These are phyloP conservation scores for Arthrinium puccinioides DNA, from an alignment of 2,329 filamentous ascomycete genomes.

Conservation along the genomic window DNA sequence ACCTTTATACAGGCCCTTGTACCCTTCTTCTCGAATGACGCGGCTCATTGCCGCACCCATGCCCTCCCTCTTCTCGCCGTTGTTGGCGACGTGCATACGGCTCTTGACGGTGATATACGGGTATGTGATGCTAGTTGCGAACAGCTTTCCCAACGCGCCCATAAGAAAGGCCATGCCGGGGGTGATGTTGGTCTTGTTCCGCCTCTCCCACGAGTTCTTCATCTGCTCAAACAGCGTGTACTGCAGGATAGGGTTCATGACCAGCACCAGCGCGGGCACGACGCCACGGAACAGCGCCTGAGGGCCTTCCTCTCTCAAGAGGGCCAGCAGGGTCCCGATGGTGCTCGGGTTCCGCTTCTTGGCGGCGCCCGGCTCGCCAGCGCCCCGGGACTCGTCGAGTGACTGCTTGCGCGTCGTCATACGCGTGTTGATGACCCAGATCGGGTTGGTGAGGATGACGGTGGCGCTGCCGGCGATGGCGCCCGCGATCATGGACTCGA, in stretches of 20 bases:
- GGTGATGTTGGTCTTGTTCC: conserved; percentile 58
- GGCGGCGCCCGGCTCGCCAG: conserved; percentile 30
- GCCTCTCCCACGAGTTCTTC: conserved; percentile 78
- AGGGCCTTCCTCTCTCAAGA: conserved; percentile 79
- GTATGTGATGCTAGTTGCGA: conserved; percentile 91
- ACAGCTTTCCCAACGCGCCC: conserved; percentile 87
- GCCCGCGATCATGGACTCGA: conserved; percentile 92
- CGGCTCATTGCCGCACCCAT: conserved; percentile 70
- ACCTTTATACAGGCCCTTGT: conserved; percentile 88
- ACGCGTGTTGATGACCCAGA: conserved; percentile 98
- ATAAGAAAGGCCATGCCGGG: conserved; percentile 84
- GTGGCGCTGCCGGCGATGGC: conserved; percentile 91
- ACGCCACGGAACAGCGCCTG: conserved; percentile 86
- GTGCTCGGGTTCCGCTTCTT: conserved; percentile 57
- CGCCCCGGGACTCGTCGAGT: conserved; percentile 23
- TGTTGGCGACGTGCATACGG: conserved; percentile 85
- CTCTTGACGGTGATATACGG: conserved; percentile 99
- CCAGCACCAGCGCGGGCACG: conserved; percentile 82
- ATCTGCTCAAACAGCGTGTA: conserved; percentile 99
- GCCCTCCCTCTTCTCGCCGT: conserved; percentile 69
- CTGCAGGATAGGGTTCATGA: conserved; percentile 97
- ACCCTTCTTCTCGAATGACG: conserved; percentile 86
- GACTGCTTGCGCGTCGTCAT: conserved; percentile 80
- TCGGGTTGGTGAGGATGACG: conserved; percentile 93
- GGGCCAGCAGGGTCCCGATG: conserved; percentile 69